Base-by-base conservation (phyloP, 2,329 filamentous ascomycete species). In the Aureobasidium melanogenum region DNA sequence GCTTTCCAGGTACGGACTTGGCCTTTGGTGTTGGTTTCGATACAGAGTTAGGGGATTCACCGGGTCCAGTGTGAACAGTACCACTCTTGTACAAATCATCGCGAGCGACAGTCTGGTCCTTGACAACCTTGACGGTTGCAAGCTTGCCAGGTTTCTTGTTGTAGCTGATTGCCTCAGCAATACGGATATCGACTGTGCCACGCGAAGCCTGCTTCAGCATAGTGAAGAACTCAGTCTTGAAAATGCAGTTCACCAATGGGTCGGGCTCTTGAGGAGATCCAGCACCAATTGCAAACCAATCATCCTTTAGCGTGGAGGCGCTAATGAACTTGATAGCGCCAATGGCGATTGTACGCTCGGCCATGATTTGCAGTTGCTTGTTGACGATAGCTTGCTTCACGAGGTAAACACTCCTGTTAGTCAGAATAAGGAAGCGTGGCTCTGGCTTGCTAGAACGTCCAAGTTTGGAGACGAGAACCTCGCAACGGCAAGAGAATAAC, bases 181-280 rank as follows among this genome's bases (percentile, higher is more conserved):
- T 88, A 75, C 89, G 91, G 51, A 99, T 76, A 71, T 86, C 91
- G 71, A 96, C 83, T 10, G 89, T 86, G 9, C 88, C 90, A 3
- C 88, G 86, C 75, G 95, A 88, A 57, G 86, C 85, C 55, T 84
- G 86, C 71, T 87, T 85, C 77, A 99, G 86, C 65, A 97, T 92
- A 0, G 93, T 95, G 71, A 97, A 96, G 75, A 99, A 87, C 71
- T 99, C 94, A 0, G 94, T 99, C 79, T 99, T 99, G 74, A 99
- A 86, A 22, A 97, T 79, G 71, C 94, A 99, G 76, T 87, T 96
- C 69, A 99, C 75, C 24, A 99, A 80, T n/a, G 94, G 91, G 73
- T 99, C 94, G 0, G 94, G 82, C 72, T 97, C 93, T 71, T 96
- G 91, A 9, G 87, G 87, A 34, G 92, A 92, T n/a, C 89, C 91